A percentile compares a stretch with the other conserved stretches of the same genome.
phyloP scores from a whole-genome alignment of 1,284 basidiomycete genomes.

The Heliocybe sulcata region DNA sequence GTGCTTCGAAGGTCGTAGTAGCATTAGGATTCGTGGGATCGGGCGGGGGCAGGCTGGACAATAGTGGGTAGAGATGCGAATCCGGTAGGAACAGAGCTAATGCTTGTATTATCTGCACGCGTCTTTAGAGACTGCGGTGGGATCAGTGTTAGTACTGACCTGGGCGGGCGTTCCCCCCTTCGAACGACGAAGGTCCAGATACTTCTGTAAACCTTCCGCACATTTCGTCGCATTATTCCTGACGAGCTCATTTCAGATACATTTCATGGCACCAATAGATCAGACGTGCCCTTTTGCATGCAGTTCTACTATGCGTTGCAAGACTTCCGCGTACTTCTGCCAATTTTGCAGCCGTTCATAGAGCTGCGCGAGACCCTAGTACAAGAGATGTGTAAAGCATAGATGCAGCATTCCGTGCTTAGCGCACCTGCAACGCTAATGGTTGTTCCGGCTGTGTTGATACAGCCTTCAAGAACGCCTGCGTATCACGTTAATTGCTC shows the following conservation, averaged over 20 bases:
- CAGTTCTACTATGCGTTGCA: conserved; percentile 46
- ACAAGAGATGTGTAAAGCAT: background rate
- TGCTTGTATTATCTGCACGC: conserved; percentile 53
- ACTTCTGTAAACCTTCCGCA: conserved; percentile 72
- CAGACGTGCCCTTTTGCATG: conserved; percentile 38
- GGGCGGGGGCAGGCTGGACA: conserved; percentile 65
- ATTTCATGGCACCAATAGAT: background rate
- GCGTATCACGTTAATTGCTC: conserved; percentile 1
- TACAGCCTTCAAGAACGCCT: conserved; percentile 77
- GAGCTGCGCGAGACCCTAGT: conserved; percentile 65
- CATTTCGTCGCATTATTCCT: conserved; percentile 78
- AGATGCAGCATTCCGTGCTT: background rate
- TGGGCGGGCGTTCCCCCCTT: conserved; percentile 56
- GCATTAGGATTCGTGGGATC: conserved; percentile 71
- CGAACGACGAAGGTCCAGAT: conserved; percentile 58
- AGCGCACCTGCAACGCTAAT: conserved; percentile 70
- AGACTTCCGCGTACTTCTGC: conserved; percentile 49
- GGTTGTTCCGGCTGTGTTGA: conserved; percentile 54
- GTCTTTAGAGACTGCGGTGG: background rate
- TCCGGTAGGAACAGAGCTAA: conserved; percentile 71
- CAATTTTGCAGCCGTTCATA: conserved; percentile 61
- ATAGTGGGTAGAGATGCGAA: conserved; percentile 58
- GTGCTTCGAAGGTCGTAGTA: conserved; percentile 46
- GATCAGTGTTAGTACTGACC: conserved; percentile 27
- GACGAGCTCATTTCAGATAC: conserved; percentile 9